Conservation (phyloP, 306 rosid genomes). For the Castanea sativa region DNA sequence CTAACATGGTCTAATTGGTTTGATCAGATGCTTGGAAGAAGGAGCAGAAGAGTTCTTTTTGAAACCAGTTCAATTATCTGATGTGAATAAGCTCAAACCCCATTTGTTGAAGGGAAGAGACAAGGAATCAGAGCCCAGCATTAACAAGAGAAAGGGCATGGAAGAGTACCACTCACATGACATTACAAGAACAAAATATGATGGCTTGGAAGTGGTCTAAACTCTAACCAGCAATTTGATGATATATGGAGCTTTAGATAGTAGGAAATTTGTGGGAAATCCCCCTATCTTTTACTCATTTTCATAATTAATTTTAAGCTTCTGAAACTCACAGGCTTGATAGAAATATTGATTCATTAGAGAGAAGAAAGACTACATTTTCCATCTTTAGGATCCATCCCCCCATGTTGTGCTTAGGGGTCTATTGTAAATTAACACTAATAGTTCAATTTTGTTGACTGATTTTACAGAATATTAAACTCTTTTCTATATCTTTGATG, state of each 20-base stretch:
- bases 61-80: slow-evolving; percentile 77
- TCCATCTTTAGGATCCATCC: neutral
- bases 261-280: neutral
- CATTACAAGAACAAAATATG: slow-evolving; percentile 37
- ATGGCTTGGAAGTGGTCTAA: slow-evolving; percentile 17
- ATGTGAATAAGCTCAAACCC: slow-evolving; percentile 76
- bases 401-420: neutral
- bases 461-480: neutral
- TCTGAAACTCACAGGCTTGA: neutral
- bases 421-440: slow-evolving; percentile 19
- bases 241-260: too few relatives aligned
- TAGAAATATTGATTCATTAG: neutral
- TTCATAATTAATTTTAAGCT: neutral
- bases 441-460: slow-evolving; percentile 33
- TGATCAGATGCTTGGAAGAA: slow-evolving; percentile 77
- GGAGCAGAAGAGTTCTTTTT: slow-evolving; percentile 84
- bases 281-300: too few relatives aligned
- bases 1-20: slow-evolving; percentile 11
- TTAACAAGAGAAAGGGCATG: slow-evolving; percentile 27
- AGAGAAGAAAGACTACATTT: neutral
- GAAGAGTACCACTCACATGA: slow-evolving; percentile 36
- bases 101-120: slow-evolving; percentile 54
- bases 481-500: neutral
- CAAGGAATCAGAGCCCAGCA: slow-evolving; percentile 34
- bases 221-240: neutral